phyloP scores from a whole-genome alignment of 2,329 filamentous ascomycete genomes.

The Pseudonectria foliicola region DNA sequence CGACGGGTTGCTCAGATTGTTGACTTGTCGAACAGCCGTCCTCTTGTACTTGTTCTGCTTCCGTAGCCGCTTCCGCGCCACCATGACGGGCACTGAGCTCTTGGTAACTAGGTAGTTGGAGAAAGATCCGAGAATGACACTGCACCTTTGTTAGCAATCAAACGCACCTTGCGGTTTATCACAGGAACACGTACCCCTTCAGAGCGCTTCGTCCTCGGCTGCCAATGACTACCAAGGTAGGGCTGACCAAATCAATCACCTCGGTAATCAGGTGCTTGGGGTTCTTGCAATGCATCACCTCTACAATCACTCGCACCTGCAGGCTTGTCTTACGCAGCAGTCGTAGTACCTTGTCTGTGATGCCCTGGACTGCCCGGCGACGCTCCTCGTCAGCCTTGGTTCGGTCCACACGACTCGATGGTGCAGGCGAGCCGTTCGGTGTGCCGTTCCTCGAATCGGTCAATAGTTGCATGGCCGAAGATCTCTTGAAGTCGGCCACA shows the following conservation, averaged over 20 bases:
- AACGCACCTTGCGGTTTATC: neutral
- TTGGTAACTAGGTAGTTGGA: conserved; percentile 97
- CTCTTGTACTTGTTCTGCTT: conserved; percentile 80
- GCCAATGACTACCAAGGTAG: conserved; percentile 87
- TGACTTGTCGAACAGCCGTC: conserved; percentile 62
- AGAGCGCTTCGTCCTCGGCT: conserved; percentile 85
- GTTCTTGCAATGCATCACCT: conserved; percentile 97
- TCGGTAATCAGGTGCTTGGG: conserved; percentile 94
- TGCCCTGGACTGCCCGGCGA: conserved; percentile 69
- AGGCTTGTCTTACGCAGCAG: conserved; percentile 83
- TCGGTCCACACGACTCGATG: conserved; percentile 40
- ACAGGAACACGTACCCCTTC: conserved; percentile 63
- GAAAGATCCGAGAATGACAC: conserved; percentile 90
- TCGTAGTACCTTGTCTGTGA: conserved; percentile 78
- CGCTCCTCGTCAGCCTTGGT: conserved; percentile 70
- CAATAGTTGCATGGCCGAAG: conserved; percentile 20
- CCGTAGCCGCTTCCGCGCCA: conserved; percentile 79
- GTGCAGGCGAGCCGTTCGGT: conserved; percentile 41
- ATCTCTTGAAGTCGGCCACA: conserved; percentile 27
- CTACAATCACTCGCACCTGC: conserved; percentile 87
- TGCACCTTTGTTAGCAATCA: conserved; percentile 35
- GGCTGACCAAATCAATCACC: conserved; percentile 88
- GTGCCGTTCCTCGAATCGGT: conserved; percentile 25
- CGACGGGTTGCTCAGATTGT: conserved; percentile 68
- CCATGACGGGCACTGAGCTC: conserved; percentile 96